These are phyloP conservation scores for Ambrosia artemisiifolia DNA, from an alignment of 129 eudicot genomes.

Conservation along the genomic window DNA sequence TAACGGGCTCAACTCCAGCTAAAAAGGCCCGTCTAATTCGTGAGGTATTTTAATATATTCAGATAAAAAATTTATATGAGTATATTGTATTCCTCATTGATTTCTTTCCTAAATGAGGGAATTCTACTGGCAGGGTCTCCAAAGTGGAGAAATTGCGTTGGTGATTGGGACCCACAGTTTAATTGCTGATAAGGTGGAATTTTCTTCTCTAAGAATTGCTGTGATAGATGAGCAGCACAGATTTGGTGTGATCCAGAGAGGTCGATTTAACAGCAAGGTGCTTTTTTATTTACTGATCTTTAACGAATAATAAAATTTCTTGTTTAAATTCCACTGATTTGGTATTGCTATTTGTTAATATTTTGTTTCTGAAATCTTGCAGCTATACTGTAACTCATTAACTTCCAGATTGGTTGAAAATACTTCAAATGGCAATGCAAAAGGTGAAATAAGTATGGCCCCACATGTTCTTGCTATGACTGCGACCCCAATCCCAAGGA, in stretches of 20 bases:
- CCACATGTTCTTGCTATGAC: conserved; percentile 98
- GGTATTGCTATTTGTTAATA: background rate
- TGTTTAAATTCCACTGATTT: background rate
- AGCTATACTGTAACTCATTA: conserved; percentile 55
- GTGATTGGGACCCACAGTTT: conserved; percentile 94
- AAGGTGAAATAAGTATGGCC: conserved; percentile 64
- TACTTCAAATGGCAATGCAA: conserved; percentile 35
- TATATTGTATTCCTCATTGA: background rate
- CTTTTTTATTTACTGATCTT: conserved; percentile 3
- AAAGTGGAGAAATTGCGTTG: conserved; percentile 70
- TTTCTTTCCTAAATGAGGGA: background rate
- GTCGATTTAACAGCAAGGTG: conserved; percentile 91
- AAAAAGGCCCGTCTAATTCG: conserved; percentile 74
- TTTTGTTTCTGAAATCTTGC: conserved; percentile 29
- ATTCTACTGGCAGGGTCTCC: conserved; percentile 60
- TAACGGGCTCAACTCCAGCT: conserved; percentile 87
- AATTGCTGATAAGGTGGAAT: conserved; percentile 84
- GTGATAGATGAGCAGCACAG: conserved; percentile 95
- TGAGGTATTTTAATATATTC: conserved; percentile 32
- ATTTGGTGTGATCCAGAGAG: conserved; percentile 97
- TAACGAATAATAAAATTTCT: background rate
- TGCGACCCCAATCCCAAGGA: conserved; percentile 98
- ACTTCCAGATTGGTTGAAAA: conserved; percentile 44
- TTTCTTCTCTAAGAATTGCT: conserved; percentile 77
- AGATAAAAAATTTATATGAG: too few relatives aligned